These are phyloP conservation scores for Tolypocladium endophyticum DNA, from an alignment of 2,329 filamentous ascomycete species.

Conservation along the genomic window DNA sequence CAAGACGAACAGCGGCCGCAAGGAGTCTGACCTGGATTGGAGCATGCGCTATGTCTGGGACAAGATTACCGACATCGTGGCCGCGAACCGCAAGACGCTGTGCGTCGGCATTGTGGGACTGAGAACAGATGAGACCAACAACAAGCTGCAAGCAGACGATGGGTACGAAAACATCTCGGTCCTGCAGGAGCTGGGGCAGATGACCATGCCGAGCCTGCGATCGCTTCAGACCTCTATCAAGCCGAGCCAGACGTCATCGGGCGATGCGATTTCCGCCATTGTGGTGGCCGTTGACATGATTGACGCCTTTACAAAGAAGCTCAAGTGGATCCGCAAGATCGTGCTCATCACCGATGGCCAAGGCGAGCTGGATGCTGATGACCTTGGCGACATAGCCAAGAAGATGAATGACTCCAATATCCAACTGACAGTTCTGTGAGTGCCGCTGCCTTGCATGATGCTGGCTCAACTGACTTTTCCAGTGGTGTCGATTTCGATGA, in stretches of 20 bases:
- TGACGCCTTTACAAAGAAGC: slow-evolving; percentile 62
- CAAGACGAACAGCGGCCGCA: slow-evolving; percentile 56
- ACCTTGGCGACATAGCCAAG: slow-evolving; percentile 55
- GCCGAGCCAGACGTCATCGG: slow-evolving; percentile 55
- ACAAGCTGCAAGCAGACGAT: slow-evolving; percentile 56
- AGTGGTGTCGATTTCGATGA: slow-evolving; percentile 94
- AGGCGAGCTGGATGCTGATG: slow-evolving; percentile 61
- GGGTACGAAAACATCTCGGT: slow-evolving; percentile 77
- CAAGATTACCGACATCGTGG: slow-evolving; percentile 62
- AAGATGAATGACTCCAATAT: slow-evolving; percentile 71
- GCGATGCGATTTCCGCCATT: slow-evolving; percentile 82
- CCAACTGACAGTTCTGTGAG: slow-evolving; percentile 68
- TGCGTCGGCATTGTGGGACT: slow-evolving; percentile 73
- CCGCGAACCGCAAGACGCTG: slow-evolving; percentile 55
- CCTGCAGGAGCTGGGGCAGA: slow-evolving; percentile 54
- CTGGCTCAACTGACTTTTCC: not conserved
- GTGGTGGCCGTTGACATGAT: slow-evolving; percentile 86
- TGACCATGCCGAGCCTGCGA: slow-evolving; percentile 59
- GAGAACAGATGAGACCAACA: slow-evolving; percentile 66
- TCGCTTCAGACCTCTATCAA: slow-evolving; percentile 52
- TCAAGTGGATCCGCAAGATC: slow-evolving; percentile 73
- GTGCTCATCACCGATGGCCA: slow-evolving; percentile 77
- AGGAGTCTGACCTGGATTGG: slow-evolving; percentile 78
- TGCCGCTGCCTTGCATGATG: slow-evolving; percentile 8
- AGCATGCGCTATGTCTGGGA: slow-evolving; percentile 91